Percentiles rank a stretch among this genome's conserved stretches.
Evolutionary conservation across 208 protist genomes (phyloP).

Genomic region (Herpetomonas muscarum): DNA sequence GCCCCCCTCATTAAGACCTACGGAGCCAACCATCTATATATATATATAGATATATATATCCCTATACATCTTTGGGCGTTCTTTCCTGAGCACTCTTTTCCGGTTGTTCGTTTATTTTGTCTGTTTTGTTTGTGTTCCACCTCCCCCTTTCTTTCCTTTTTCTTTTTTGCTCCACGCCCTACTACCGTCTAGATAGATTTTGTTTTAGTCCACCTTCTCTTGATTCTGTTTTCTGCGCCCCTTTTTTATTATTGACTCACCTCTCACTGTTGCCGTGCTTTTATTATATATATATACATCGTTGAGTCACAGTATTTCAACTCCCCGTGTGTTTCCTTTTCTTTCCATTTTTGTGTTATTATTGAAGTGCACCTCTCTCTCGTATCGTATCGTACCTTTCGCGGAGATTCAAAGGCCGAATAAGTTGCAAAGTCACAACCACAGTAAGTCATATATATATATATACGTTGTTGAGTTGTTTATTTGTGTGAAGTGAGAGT

Average conservation of each 20-base stretch:
- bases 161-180: neutral
- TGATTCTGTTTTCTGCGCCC: neutral
- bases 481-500: neutral
- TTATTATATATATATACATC: neutral
- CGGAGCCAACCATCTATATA: too few species aligned
- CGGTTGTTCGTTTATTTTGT: neutral
- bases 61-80: neutral
- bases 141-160: neutral
- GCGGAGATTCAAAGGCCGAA: neutral
- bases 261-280: neutral
- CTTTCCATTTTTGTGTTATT: neutral
- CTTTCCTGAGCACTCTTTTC: neutral
- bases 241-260: neutral
- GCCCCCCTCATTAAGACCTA: too few species aligned
- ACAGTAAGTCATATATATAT: neutral
- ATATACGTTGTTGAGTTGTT: neutral
- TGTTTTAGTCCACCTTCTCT: neutral
- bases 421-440: neutral
- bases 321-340: neutral
- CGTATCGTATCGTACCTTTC: neutral
- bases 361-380: neutral
- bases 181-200: neutral
- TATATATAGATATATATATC: conserved; percentile 14
- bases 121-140: neutral
- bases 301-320: neutral